A percentile compares a stretch with the other conserved stretches of the same genome.
Evolutionary conservation across 306 rosid species (phyloP).

Genomic region (Corylus heterophylla): DNA sequence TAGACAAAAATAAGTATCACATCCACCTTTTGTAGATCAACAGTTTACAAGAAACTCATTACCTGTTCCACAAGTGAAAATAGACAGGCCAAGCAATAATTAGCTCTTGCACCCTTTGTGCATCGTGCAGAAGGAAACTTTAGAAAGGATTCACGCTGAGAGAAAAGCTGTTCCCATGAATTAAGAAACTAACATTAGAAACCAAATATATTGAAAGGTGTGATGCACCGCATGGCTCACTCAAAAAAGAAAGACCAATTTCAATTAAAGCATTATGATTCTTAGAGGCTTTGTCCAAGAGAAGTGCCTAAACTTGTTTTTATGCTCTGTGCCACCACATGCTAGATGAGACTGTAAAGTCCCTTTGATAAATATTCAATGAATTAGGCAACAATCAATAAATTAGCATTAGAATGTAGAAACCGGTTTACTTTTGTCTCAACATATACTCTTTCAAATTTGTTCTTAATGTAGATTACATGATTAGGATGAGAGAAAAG

Average conservation of each 20-base stretch:
- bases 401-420: not conserved
- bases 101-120: constrained; percentile 59
- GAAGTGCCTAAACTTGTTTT: not conserved
- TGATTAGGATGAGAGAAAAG: not conserved
- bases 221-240: constrained; percentile 6
- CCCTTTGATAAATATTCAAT: not conserved
- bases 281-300: not conserved
- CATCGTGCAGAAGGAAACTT: constrained; percentile 54
- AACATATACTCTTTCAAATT: not conserved
- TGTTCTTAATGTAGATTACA: not conserved
- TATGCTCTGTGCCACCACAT: not conserved
- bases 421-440: not conserved
- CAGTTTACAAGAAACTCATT: constrained; percentile 26
- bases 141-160: constrained; percentile 47
- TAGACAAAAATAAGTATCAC: not conserved
- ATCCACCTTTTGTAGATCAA: not conserved
- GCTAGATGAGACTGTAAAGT: not conserved
- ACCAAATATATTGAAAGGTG: constrained; percentile 4
- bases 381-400: not conserved
- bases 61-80: constrained; percentile 97
- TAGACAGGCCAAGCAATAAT: constrained; percentile 78
- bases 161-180: constrained; percentile 58
- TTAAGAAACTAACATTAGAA: constrained; percentile 27
- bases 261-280: not conserved
- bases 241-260: not conserved